phyloP scores from a whole-genome alignment of 768 basidiomycete species.

The Phlegmacium glaucopus region DNA sequence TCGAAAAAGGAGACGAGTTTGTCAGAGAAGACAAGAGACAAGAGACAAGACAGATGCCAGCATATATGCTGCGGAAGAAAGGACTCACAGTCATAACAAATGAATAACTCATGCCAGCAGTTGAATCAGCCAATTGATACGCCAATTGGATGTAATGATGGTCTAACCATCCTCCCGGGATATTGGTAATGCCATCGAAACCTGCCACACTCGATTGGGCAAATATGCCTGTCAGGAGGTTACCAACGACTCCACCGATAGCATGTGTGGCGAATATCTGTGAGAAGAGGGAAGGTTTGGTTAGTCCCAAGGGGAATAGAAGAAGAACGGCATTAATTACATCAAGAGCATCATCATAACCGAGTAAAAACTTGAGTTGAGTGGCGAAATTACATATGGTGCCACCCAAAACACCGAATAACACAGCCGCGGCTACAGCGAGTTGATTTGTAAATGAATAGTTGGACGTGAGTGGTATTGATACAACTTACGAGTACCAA shows the following conservation, averaged over 20 bases:
- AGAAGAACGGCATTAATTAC: slow-evolving; percentile 25
- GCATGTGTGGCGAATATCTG: slow-evolving; percentile 89
- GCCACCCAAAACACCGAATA: slow-evolving; percentile 83
- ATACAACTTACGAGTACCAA: slow-evolving; percentile 59
- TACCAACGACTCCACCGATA: slow-evolving; percentile 77
- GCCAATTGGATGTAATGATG: slow-evolving; percentile 80
- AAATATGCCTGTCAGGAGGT: slow-evolving; percentile 84
- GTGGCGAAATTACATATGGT: slow-evolving; percentile 94
- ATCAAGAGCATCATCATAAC: slow-evolving; percentile 80
- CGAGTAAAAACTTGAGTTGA: slow-evolving; percentile 80
- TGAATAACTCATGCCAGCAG: slow-evolving; percentile 62
- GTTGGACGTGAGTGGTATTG: neutral
- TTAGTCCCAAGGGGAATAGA: too few species aligned
- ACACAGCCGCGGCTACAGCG: slow-evolving; percentile 65
- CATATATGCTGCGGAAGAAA: neutral
- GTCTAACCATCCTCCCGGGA: slow-evolving; percentile 86
- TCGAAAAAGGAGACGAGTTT: neutral
- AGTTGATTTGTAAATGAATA: neutral
- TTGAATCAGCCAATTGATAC: slow-evolving; percentile 78
- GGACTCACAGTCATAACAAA: slow-evolving; percentile 70
- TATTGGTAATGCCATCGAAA: slow-evolving; percentile 68
- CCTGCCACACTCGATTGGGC: slow-evolving; percentile 77
- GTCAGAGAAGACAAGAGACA: neutral
- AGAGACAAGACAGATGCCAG: neutral
- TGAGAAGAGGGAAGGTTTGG: neutral